These are phyloP conservation scores for Anisodus tanguticus DNA, from an alignment of 257 asterid species.

Conservation along the genomic window DNA sequence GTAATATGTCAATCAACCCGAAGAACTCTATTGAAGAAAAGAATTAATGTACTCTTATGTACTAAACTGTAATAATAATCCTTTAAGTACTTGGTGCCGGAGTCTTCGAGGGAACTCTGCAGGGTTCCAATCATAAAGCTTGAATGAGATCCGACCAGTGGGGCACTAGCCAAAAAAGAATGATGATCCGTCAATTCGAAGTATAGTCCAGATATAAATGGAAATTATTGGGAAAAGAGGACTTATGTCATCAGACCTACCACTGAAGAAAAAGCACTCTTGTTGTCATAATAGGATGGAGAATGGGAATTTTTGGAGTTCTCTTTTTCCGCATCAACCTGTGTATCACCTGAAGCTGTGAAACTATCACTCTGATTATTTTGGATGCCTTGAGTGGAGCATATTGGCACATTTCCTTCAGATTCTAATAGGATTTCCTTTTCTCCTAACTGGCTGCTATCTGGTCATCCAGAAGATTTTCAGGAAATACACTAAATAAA, in stretches of 20 bases:
- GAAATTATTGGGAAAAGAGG: slow-evolving; percentile 30
- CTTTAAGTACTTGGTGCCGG: slow-evolving; percentile 87
- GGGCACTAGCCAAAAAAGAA: slow-evolving; percentile 63
- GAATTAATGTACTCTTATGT: slow-evolving; percentile 39
- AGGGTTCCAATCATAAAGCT: slow-evolving; percentile 98
- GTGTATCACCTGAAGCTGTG: slow-evolving; percentile 55
- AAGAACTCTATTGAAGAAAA: slow-evolving; percentile 33
- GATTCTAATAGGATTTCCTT: slow-evolving; percentile 57
- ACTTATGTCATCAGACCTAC: slow-evolving; percentile 44
- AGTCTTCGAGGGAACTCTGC: slow-evolving; percentile 93
- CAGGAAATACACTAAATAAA: slow-evolving; percentile 31
- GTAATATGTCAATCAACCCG: slow-evolving; percentile 38
- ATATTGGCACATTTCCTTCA: slow-evolving; percentile 56
- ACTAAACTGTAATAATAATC: slow-evolving; percentile 73
- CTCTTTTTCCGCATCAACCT: slow-evolving; percentile 49
- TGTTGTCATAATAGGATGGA: slow-evolving; percentile 64
- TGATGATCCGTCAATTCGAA: slow-evolving; percentile 21
- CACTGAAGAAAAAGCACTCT: slow-evolving; percentile 69
- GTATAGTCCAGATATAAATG: slow-evolving; percentile 26
- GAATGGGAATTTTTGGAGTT: slow-evolving; percentile 48
- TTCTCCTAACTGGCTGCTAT: slow-evolving; percentile 57
- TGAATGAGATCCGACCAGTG: slow-evolving; percentile 88
- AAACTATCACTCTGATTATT: slow-evolving; percentile 55
- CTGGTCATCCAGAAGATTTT: slow-evolving; percentile 46
- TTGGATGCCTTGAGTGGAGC: slow-evolving; percentile 53